These are phyloP conservation scores for Psilocybe tampanensis DNA, from an alignment of 768 basidiomycete species.

Conservation along the genomic window DNA sequence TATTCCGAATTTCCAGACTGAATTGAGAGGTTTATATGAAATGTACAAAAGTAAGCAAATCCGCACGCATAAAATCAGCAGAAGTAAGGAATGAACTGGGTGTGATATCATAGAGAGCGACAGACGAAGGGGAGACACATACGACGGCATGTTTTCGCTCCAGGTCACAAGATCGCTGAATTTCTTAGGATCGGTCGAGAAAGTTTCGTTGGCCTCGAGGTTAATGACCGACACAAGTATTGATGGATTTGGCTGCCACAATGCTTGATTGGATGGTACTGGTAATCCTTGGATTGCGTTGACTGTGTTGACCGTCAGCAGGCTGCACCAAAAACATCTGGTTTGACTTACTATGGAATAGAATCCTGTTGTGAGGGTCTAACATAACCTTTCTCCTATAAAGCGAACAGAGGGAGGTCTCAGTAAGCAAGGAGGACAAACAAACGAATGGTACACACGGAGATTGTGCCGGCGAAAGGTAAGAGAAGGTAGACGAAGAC, in stretches of 20 bases:
- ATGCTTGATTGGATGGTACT: constrained; percentile 10
- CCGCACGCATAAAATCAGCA: background rate
- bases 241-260: constrained; percentile 19
- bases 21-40: background rate
- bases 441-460: background rate
- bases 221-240: constrained; percentile 19
- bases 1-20: constrained; percentile 17
- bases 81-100: background rate
- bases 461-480: background rate
- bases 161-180: constrained; percentile 13
- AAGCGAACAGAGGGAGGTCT: background rate
- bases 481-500: constrained; percentile 7
- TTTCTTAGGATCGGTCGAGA: constrained; percentile 19
- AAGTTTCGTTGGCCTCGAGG: constrained; percentile 17
- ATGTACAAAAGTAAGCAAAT: background rate
- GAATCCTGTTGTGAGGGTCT: constrained; percentile 21
- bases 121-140: background rate
- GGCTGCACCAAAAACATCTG: background rate
- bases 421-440: background rate
- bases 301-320: constrained; percentile 8
- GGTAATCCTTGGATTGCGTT: constrained; percentile 18
- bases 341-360: constrained; percentile 20
- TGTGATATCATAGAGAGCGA: background rate
- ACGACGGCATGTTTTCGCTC: constrained; percentile 24
- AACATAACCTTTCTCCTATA: constrained; percentile 14